Evolutionary conservation across 2,329 filamentous ascomycete genomes (phyloP), one percentile per base, ranked within the genome.

Genomic region (Cladophialophora bantiana): DNA sequence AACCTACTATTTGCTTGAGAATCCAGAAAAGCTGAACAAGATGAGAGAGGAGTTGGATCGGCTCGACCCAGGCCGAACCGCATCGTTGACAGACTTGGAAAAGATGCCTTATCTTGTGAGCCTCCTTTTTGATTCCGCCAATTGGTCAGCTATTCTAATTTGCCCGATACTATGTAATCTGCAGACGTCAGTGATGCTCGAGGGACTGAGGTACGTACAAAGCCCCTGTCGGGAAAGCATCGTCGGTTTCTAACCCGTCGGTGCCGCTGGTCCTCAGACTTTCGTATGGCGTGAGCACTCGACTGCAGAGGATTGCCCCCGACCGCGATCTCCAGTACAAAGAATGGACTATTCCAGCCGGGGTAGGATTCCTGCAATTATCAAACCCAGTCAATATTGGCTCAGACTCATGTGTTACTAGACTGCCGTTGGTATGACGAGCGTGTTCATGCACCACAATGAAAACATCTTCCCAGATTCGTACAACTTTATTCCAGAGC

Each of bases 1-100:
- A 42, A 72, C 73, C 26, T 78, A 77, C 20, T 64, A 79, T 70
- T 66, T 79, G 2, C 61, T 73, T 31, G 52, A 34, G 38, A 42
- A 42, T 42, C 40, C 40, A 12, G 40, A 42, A n/a, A 54, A 55
- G 15, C 50, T 62, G 20, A 45, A 62, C 18, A 57, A 34, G 53
- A 59, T 69, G 36, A 64, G 54, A 52, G 63, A 62, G 9, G 68
- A 70, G 35, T 38, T 69, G 13, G 52, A 40, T 7, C 20, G 34
- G 6, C 31, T 52, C 7, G 45, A 57, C 7, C 62, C 55, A 38
- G 40, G 57, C 9, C 65, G 15, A 18, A 70, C 45, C 53, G 66
- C 69, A 15, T 59, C 36, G 7, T 31, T 56, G 15, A 35, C 50
- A n/a, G 42, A 64, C 18, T 66, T 76, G 12, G 75, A 76, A 42